These are phyloP conservation scores for Termitomyces sp. DNA, from an alignment of 768 basidiomycete species.

Conservation along the genomic window DNA sequence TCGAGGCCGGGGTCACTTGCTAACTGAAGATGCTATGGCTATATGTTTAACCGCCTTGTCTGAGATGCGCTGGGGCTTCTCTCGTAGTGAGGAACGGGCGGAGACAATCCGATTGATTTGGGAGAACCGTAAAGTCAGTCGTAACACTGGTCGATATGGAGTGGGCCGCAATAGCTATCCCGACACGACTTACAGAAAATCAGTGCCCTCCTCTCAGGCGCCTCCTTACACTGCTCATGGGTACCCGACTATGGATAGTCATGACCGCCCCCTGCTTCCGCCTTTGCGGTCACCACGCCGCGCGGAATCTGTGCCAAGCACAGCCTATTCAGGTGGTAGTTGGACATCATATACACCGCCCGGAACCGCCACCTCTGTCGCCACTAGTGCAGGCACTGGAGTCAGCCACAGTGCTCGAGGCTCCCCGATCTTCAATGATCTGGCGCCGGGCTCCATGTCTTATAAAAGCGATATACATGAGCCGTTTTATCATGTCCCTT, in stretches of 20 bases:
- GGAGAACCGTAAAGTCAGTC: conserved; percentile 36
- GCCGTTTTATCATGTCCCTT: conserved; percentile 33
- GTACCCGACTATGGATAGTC: conserved; percentile 12
- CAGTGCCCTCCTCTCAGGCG: conserved; percentile 11
- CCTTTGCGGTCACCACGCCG: conserved; percentile 37
- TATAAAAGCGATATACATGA: conserved; percentile 34
- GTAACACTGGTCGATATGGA: conserved; percentile 11
- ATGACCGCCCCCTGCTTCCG: conserved; percentile 42
- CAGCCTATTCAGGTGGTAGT: conserved; percentile 38
- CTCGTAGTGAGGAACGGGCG: conserved; percentile 68
- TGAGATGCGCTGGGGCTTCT: conserved; percentile 80
- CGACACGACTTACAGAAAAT: conserved; percentile 12
- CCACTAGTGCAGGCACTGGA: conserved; percentile 38
- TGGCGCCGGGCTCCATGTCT: conserved; percentile 19
- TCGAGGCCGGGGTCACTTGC: conserved; percentile 19
- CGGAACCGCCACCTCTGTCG: conserved; percentile 46
- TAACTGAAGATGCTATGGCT: conserved; percentile 39
- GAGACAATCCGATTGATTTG: conserved; percentile 52
- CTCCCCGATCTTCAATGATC: conserved; percentile 36
- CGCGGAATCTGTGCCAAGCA: conserved; percentile 48
- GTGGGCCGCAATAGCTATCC: conserved; percentile 5
- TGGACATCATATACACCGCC: conserved; percentile 66
- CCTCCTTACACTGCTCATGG: conserved; percentile 18
- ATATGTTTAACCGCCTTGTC: conserved; percentile 71
- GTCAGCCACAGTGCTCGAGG: conserved; percentile 34